phyloP scores from a whole-genome alignment of 805 yeast genomes.

The Wickerhamiella alocasiicola region DNA sequence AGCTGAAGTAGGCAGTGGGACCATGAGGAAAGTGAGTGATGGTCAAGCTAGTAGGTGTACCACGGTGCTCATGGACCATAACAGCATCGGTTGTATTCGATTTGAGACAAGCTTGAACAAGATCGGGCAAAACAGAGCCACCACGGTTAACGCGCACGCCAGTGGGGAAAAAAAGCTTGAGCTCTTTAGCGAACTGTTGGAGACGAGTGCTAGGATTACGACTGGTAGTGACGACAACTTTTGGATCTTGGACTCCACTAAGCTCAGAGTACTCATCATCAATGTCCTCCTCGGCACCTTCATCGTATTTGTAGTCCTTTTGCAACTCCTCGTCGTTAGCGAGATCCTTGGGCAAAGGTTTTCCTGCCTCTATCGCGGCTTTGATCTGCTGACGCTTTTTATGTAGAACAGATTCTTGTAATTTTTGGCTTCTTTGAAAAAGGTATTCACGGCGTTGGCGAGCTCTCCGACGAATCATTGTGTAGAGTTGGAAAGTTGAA shows the following conservation, averaged over 20 bases:
- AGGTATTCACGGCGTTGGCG: conserved; percentile 92
- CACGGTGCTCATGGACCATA: conserved; percentile 90
- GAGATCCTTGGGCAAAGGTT: conserved; percentile 75
- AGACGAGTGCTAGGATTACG: conserved; percentile 79
- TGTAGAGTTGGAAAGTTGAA: not conserved
- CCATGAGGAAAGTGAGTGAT: conserved; percentile 96
- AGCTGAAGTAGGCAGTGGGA: conserved; percentile 86
- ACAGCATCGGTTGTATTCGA: conserved; percentile 76
- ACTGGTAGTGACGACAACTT: conserved; percentile 83
- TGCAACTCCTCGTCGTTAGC: conserved; percentile 79
- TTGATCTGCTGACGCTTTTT: conserved; percentile 79
- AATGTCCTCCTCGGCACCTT: conserved; percentile 45
- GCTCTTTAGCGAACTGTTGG: conserved; percentile 85
- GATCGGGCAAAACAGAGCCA: conserved; percentile 69
- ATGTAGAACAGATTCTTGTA: conserved; percentile 75
- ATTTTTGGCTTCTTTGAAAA: conserved; percentile 74
- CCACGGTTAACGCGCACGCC: conserved; percentile 87
- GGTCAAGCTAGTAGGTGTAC: conserved; percentile 91
- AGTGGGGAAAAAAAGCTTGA: conserved; percentile 80
- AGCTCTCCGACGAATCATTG: conserved; percentile 75
- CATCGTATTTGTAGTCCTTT: conserved; percentile 76
- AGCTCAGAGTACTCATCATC: conserved; percentile 88
- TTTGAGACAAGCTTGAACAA: conserved; percentile 71
- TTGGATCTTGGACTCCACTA: conserved; percentile 83
- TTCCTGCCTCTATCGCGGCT: conserved; percentile 83